Conservation (phyloP, 2,329 filamentous ascomycete genomes). For the Capronia americana region DNA sequence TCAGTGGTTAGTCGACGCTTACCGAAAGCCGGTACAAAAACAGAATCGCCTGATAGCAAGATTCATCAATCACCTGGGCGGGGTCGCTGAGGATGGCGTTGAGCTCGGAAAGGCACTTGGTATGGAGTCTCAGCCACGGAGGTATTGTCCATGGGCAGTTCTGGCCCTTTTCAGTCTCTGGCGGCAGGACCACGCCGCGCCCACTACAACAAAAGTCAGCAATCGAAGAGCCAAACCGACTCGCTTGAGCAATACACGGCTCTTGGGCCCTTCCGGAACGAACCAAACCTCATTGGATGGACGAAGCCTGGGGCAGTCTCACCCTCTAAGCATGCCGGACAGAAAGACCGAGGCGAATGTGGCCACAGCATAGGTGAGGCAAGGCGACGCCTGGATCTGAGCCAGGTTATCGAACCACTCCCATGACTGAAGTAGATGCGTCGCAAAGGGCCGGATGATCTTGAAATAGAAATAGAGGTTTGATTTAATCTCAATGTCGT, state of each 20-base stretch:
- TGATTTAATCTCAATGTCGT: slow-evolving; percentile 24
- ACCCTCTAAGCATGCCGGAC: slow-evolving; percentile 28
- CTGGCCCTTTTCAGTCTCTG: slow-evolving; percentile 21
- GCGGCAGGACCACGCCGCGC: slow-evolving; percentile 33
- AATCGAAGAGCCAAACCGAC: not conserved
- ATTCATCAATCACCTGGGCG: slow-evolving; percentile 21
- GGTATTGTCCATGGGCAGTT: slow-evolving; percentile 27
- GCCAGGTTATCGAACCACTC: slow-evolving; percentile 31
- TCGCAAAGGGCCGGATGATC: slow-evolving; percentile 30
- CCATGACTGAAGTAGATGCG: slow-evolving; percentile 28
- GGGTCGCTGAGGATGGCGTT: slow-evolving; percentile 23
- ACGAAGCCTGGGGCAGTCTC: not conserved
- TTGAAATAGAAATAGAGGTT: slow-evolving; percentile 33
- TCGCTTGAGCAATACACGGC: not conserved
- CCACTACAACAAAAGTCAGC: slow-evolving; percentile 14
- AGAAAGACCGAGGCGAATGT: slow-evolving; percentile 31
- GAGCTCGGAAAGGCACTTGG: slow-evolving; percentile 29
- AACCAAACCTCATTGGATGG: not conserved
- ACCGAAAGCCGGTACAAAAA: slow-evolving; percentile 35
- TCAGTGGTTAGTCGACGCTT: slow-evolving; percentile 3
- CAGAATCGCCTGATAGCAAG: slow-evolving; percentile 31
- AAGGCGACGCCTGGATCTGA: slow-evolving; percentile 31
- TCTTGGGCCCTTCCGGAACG: not conserved
- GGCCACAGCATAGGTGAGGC: slow-evolving; percentile 31
- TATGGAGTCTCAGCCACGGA: slow-evolving; percentile 33